Conservation (phyloP, 1,284 basidiomycete genomes). For the Leucoagaricus sp. region DNA sequence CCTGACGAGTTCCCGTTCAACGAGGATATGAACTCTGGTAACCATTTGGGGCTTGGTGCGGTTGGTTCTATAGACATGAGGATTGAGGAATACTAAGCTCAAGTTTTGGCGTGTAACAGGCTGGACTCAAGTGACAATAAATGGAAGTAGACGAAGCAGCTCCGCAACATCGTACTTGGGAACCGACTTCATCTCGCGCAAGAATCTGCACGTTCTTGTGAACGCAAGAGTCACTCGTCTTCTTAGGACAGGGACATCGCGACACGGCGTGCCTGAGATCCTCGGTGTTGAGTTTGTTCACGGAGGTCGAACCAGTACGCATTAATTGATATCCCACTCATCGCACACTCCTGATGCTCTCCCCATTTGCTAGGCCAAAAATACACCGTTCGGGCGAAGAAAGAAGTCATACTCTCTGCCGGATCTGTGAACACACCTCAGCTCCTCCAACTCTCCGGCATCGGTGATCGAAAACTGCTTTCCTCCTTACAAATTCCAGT, state of each 20-base stretch:
- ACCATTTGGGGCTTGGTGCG: slow-evolving; percentile 35
- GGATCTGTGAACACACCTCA: slow-evolving; percentile 26
- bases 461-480: slow-evolving; percentile 21
- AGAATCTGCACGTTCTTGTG: slow-evolving; percentile 39
- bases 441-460: slow-evolving; percentile 25
- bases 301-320: slow-evolving; percentile 19
- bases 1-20: slow-evolving; percentile 35
- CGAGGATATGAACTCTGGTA: slow-evolving; percentile 35
- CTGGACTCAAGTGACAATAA: slow-evolving; percentile 28
- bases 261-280: slow-evolving; percentile 23
- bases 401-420: slow-evolving; percentile 27
- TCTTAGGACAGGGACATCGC: slow-evolving; percentile 8
- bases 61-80: no score
- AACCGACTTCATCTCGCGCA: slow-evolving; percentile 25
- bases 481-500: slow-evolving; percentile 19
- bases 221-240: slow-evolving; percentile 33
- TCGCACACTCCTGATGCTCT: neutral
- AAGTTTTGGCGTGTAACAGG: no score
- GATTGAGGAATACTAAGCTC: no score
- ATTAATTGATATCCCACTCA: neutral
- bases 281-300: slow-evolving; percentile 24
- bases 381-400: neutral
- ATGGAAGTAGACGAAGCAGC: slow-evolving; percentile 27
- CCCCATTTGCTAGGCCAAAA: neutral
- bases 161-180: slow-evolving; percentile 34